Conservation (phyloP, 768 basidiomycete genomes). For the Sutorius australiensis region DNA sequence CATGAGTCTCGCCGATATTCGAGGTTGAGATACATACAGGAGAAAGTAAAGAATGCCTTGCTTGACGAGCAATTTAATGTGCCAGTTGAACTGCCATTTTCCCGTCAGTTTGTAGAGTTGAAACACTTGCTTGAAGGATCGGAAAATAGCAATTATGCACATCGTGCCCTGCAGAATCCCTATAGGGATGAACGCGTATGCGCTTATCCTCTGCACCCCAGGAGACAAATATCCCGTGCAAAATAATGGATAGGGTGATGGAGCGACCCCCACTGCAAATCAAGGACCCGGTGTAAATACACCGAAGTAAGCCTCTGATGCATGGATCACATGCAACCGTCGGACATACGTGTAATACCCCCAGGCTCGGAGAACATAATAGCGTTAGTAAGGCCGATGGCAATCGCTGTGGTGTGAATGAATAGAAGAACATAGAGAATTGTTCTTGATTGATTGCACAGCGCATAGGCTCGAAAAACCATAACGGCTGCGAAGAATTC, state of each 20-base stretch:
- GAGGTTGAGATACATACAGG: neutral
- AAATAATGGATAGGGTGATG: conserved; percentile 1
- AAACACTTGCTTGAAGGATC: neutral
- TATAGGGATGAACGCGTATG: neutral
- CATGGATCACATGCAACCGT: neutral
- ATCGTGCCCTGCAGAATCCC: conserved; percentile 4
- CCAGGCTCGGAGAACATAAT: neutral
- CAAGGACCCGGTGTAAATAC: neutral
- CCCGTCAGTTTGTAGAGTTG: neutral
- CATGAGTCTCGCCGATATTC: neutral
- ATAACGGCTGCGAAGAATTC: conserved; percentile 3
- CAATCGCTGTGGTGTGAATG: neutral
- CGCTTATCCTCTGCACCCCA: too few relatives aligned
- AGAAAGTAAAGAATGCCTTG: conserved; percentile 10
- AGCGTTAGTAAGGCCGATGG: neutral
- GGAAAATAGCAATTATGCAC: conserved; percentile 3
- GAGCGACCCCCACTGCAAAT: neutral
- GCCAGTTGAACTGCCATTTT: conserved; percentile 8
- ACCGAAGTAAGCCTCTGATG: neutral
- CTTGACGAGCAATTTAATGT: conserved; percentile 2
- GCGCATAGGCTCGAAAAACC: conserved; percentile 10
- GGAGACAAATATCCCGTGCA: neutral
- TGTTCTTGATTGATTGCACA: neutral
- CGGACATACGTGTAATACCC: neutral
- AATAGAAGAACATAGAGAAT: neutral